phyloP scores from a whole-genome alignment of 176 grass and related monocot genomes.

The Avena insularis region DNA sequence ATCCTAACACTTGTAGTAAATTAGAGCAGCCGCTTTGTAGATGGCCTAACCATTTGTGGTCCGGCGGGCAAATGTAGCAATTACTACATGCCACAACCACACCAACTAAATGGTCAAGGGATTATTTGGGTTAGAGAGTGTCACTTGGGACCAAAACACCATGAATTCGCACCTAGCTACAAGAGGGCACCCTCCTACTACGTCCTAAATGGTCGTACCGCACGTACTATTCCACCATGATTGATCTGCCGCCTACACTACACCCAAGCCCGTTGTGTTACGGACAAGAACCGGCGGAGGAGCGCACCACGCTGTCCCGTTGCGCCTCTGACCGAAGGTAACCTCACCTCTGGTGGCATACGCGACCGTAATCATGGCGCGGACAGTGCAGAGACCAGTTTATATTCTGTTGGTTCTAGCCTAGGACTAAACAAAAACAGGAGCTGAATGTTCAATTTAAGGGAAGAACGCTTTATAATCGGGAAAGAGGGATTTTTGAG shows the following conservation, averaged over 20 bases:
- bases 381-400: constrained; percentile 20
- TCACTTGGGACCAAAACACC: too few species aligned
- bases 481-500: not conserved
- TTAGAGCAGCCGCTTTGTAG: too few species aligned
- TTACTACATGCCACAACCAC: not conserved
- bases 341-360: constrained; percentile 9
- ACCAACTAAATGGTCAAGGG: not conserved
- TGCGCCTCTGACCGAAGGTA: not conserved
- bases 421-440: not conserved
- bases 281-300: not conserved
- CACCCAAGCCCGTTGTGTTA: too few species aligned
- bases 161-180: not conserved
- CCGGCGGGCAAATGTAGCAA: not conserved
- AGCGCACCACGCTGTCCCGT: not conserved
- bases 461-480: too few species aligned
- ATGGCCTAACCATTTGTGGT: not conserved
- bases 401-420: not conserved
- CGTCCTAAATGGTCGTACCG: too few species aligned
- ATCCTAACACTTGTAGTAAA: too few species aligned
- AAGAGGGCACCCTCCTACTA: too few species aligned
- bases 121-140: not conserved
- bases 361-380: constrained; percentile 55
- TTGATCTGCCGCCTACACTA: not conserved
- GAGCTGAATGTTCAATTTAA: not conserved
- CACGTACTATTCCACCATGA: too few species aligned